These are phyloP conservation scores for Trypanosoma platydactyli DNA, from an alignment of 208 protist species.

Conservation along the genomic window DNA sequence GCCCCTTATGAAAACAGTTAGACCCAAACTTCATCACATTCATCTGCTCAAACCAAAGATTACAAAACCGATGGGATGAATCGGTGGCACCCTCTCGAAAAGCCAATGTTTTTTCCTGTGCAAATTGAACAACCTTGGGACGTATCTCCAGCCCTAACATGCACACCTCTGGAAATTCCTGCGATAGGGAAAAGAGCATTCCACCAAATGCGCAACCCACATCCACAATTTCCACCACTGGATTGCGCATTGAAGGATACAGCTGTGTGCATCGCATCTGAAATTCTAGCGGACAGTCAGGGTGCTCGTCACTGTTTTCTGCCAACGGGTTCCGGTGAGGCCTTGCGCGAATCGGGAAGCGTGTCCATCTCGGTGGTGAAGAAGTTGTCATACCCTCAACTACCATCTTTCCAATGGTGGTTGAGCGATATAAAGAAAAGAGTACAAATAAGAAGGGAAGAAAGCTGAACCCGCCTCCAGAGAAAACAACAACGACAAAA, in stretches of 20 bases:
- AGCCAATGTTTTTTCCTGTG: constrained; percentile 72
- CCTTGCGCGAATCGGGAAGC: constrained; percentile 86
- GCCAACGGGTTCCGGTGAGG: constrained; percentile 94
- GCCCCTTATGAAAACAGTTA: constrained; percentile 96
- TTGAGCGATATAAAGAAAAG: not conserved
- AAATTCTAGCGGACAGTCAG: constrained; percentile 71
- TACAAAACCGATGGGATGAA: constrained; percentile 82
- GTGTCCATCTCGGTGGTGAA: constrained; percentile 72
- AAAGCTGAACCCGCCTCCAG: too few species aligned
- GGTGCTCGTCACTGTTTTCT: constrained; percentile 88
- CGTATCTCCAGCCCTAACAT: constrained; percentile 97
- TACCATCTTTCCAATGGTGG: not conserved
- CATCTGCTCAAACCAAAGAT: constrained; percentile 94
- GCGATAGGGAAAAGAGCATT: constrained; percentile 88
- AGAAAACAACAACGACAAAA: constrained; percentile 9
- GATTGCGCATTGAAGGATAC: constrained; percentile 44
- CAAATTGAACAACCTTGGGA: constrained; percentile 92
- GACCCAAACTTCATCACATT: constrained; percentile 99
- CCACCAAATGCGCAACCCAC: constrained; percentile 98
- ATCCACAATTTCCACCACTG: constrained; percentile 89
- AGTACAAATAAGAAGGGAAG: not conserved
- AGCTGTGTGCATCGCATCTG: constrained; percentile 35
- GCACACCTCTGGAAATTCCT: constrained; percentile 92
- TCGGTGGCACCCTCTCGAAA: constrained; percentile 37
- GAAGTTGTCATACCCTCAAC: constrained; percentile 15